These are phyloP conservation scores for Adansonia madagascariensis DNA, from an alignment of 441 rosid species.

Conservation along the genomic window DNA sequence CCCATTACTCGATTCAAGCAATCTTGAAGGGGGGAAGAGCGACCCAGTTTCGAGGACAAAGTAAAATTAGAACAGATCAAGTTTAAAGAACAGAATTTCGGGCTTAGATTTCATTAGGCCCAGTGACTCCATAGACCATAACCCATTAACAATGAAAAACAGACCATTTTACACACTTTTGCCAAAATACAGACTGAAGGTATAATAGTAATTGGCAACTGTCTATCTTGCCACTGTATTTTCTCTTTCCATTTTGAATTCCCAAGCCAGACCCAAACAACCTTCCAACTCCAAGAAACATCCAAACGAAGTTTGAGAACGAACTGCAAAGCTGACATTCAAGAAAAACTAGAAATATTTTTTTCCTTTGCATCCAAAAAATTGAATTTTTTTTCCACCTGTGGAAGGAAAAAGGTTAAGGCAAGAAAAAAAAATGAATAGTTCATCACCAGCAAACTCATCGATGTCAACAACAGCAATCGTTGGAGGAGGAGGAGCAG, in stretches of 20 bases:
- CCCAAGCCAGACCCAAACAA: no score
- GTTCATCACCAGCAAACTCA: constrained; percentile 76
- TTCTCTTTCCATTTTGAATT: no score
- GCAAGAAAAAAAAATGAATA: constrained; percentile 43
- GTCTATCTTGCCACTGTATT: no score
- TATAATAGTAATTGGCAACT: no score
- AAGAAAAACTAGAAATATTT: neutral
- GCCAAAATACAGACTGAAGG: no score
- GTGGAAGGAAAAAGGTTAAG: neutral
- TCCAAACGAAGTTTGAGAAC: neutral
- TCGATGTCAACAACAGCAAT: constrained; percentile 76
- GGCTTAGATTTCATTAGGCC: neutral
- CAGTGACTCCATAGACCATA: neutral
- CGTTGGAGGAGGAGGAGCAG: constrained; percentile 65
- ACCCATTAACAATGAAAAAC: neutral
- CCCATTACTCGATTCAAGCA: neutral
- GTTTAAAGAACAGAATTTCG: neutral
- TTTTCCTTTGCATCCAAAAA: neutral
- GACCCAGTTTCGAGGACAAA: neutral
- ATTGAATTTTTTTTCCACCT: neutral
- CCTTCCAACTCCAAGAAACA: neutral
- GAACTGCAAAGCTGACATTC: neutral
- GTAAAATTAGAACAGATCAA: neutral
- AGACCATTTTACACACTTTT: neutral
- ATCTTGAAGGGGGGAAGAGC: neutral